Percentiles rank a stretch among this genome's conserved stretches.
Evolutionary conservation across 1,139 yeast species (phyloP).

Genomic region (Hanseniaspora gamundiae): DNA sequence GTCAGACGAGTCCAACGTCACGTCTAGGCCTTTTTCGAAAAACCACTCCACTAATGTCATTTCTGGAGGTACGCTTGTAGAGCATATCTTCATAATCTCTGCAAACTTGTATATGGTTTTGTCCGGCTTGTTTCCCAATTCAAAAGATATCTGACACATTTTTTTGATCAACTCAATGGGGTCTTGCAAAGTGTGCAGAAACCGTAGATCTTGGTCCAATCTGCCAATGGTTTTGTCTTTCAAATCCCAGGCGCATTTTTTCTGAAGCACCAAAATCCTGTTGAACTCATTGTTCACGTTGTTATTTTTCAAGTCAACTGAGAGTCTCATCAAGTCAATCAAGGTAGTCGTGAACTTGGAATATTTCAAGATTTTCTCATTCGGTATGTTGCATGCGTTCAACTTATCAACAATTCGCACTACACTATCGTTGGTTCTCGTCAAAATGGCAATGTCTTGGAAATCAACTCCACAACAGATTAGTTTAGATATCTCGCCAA

Average conservation of each 20-base stretch:
- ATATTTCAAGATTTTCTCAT: constrained; percentile 15
- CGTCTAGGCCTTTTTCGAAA: constrained; percentile 37
- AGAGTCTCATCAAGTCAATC: neutral
- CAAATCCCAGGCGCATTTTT: neutral
- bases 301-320: neutral
- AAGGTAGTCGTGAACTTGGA: neutral
- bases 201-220: neutral
- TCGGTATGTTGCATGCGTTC: constrained; percentile 31
- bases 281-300: neutral
- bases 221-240: neutral
- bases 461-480: constrained; percentile 18
- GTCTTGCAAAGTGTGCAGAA: constrained; percentile 5
- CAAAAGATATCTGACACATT: constrained; percentile 9
- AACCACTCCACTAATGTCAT: constrained; percentile 27
- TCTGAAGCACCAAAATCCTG: neutral
- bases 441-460: constrained; percentile 42
- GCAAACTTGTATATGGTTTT: neutral
- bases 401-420: constrained; percentile 33
- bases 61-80: constrained; percentile 14
- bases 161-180: constrained; percentile 12
- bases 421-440: constrained; percentile 43
- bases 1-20: constrained; percentile 13
- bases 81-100: constrained; percentile 20
- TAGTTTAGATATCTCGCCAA: constrained; percentile 17
- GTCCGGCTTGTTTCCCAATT: neutral